Base-by-base conservation (phyloP, 495 filamentous ascomycete species). In the Friedmanniomyces simplex region DNA sequence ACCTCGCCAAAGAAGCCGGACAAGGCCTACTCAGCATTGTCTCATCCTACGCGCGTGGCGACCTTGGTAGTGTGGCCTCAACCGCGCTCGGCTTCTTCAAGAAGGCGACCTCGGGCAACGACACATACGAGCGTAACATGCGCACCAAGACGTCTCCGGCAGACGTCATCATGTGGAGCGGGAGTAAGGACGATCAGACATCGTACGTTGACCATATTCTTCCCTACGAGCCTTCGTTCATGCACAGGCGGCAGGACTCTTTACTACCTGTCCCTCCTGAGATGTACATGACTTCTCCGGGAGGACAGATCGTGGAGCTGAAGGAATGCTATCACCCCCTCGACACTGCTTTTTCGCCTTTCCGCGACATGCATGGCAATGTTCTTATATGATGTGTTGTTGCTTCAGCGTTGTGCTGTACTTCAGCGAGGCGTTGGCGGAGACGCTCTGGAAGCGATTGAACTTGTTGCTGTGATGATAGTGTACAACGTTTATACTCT, bases 151-250 rank as follows among this genome's bases (percentile, higher is more conserved):
- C 93, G 13, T 91, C 86, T 49, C 84, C 89, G 12, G 93, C 93
- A 26, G 93, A 98, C 74, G 93, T 98, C 26, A 80, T 98, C 68
- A 96, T 96, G 88, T 94, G 90, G 82, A 91, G 87, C 42, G 93
- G 93, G 30, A 94, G 88, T 73, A 96, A 96, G 70, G 93, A 98
- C 70, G 82, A 84, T 54, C 93, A 98, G 73, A 98, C 91, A 61
- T 90, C 87, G 85, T 89, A 76, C 72, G 85, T 84, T 39, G 36
- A 63, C 70, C 71, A 70, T 67, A 70, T 69, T 64, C 69, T 72
- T 66, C 57, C 64, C 67, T 30, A 54, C 26, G 50, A 59, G 22
- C 37, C 55, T 32, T 7, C 39, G 14, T 50, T 49, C 34, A 11
- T 55, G n/a, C 7, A 26, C 32, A 6, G 34, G 13, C 57, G 51